Evolutionary conservation across 169 alveolate species (phyloP), one percentile per base, ranked within the genome.

Genomic region (Eimeria zaria): DNA sequence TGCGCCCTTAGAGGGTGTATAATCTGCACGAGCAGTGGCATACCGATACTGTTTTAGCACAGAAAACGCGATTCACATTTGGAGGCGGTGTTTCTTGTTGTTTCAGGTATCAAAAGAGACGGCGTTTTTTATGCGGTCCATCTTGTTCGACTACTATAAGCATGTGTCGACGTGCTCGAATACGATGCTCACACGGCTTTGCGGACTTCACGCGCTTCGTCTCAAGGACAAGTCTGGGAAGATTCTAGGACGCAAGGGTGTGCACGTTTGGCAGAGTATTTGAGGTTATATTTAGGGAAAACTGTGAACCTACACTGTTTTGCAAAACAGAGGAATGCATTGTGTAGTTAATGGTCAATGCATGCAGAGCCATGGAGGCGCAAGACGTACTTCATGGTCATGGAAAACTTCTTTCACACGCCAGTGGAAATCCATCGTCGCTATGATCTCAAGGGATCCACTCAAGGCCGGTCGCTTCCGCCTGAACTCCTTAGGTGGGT

Each of bases 371-470:
- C 92, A 14, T 85, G 92, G 92, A 85, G 92, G 91, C 97, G 73
- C 74, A 98, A 98, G 94, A 96, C 98, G 67, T 99, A 99, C 97
- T 99, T 99, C 95, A 98, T 99, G n/a, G 99, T 99, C 46, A 99
- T 99, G 99, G 98, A 98, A 78, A 99, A 99, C 97, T 98, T 99
- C 73, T 99, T 99, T 96, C 98, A 99, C 91, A 98, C 99, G 36
- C 98, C 99, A 0, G 99, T 98, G 46, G 97, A 96, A 48, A 96
- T 97, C n/a, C 98, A 97, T 69, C 84, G 97, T 39, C 93, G 97
- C 7, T 97, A 93, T 89, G 98, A 95, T 71, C 88, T 97, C 69
- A 97, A 95, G 44, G 98, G 97, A 14, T 91, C 97, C 20, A 62
- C 97, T 14, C 78, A 83, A n/a, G 89, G 92, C 60, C 96, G 97